Conservation (phyloP, 2,329 filamentous ascomycete species). For the Botrytis galanthina region DNA sequence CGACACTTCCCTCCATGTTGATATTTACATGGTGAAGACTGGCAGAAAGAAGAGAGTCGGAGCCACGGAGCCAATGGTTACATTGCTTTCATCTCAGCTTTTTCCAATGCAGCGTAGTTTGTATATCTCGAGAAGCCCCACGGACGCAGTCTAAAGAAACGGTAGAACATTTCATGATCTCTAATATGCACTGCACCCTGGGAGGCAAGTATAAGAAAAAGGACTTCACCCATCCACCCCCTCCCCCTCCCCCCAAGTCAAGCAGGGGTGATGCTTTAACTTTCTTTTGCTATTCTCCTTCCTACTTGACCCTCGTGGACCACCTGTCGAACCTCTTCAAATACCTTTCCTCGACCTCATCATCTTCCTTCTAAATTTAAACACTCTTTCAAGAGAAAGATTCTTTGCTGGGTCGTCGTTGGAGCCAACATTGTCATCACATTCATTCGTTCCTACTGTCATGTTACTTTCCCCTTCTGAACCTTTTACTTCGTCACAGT, state of each 20-base stretch:
- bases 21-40: background rate
- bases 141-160: background rate
- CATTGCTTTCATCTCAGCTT: conserved; percentile 1
- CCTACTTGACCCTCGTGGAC: background rate
- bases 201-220: conserved; percentile 8
- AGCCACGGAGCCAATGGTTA: background rate
- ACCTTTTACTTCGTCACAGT: background rate
- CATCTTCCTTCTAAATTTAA: background rate
- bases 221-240: background rate
- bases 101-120: background rate
- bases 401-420: background rate
- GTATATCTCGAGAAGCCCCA: background rate
- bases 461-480: background rate
- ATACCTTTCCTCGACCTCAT: background rate
- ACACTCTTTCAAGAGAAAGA: background rate
- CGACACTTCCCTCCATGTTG: background rate
- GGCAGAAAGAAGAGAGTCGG: background rate
- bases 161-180: background rate
- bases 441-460: background rate
- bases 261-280: background rate
- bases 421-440: background rate
- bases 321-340: background rate
- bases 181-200: background rate
- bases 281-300: background rate
- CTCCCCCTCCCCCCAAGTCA: background rate